phyloP scores from a whole-genome alignment of 139 green algal species.

The Tetratostichococcus sp. region DNA sequence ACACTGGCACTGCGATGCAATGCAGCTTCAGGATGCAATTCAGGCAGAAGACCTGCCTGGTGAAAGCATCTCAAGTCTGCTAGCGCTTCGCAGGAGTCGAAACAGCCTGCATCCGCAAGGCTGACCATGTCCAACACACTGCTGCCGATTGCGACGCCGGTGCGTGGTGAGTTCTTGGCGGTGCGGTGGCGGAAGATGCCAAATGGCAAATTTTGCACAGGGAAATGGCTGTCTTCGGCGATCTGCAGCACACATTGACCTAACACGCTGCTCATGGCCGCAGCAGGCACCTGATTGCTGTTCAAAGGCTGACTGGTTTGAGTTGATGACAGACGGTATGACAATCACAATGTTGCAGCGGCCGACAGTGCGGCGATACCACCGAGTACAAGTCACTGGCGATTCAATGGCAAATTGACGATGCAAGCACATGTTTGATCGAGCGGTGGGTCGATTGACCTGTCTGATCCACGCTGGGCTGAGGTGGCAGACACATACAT shows the following conservation, averaged over 20 bases:
- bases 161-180: neutral
- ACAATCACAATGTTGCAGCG: no score
- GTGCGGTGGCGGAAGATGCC: conserved; percentile 54
- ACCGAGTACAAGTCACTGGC: no score
- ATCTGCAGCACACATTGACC: conserved; percentile 11
- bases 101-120: conserved; percentile 41
- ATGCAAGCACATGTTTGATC: neutral
- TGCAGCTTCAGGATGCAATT: no score
- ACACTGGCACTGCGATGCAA: neutral
- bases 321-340: no score
- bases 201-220: conserved; percentile 81
- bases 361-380: no score
- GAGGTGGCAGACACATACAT: conserved; percentile 1
- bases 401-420: neutral
- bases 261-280: no score
- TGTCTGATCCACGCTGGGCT: neutral
- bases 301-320: no score
- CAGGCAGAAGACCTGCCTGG: no score
- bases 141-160: conserved; percentile 75
- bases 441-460: no score
- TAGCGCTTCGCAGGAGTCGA: conserved; percentile 21
- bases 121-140: conserved; percentile 68
- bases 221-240: conserved; percentile 41
- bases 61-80: conserved; percentile 24
- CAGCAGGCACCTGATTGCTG: no score